Base-by-base conservation (phyloP, 257 asterid species). In the Buddleja alternifolia region DNA sequence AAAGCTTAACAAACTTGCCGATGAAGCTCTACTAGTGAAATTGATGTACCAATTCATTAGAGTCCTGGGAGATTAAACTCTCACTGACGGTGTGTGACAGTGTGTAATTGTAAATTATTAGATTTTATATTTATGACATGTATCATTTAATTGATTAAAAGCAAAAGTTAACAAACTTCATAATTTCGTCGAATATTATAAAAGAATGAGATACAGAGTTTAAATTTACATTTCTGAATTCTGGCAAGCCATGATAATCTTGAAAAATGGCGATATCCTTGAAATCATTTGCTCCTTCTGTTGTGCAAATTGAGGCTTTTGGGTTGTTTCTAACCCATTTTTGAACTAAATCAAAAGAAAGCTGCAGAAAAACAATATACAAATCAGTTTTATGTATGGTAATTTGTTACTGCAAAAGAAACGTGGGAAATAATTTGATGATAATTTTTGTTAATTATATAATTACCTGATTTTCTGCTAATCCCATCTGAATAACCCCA, bases 181-280 rank as follows among this genome's bases (percentile, higher is more conserved):
- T 29, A 29, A 29, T 29, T 29, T 29, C 34, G 5, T 29, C 34
- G 5, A 29, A 29, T n/a, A 29, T 29, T 1, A 29, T 29, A 1
- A 29, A 29, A 1, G 5, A 29, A 5, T 1, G 2, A 29, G 2
- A 29, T 29, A 29, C 5, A 29, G 34, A 29, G 34, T 29, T 29
- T 29, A 29, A 29, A 5, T 29, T 29, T 84, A 91, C 97, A 60
- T 78, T 72, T 89, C 95, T 82, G 78, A 92, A 92, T 67, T 83
- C 82, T 4, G 89, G 89, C 76, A 90, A 71, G 76, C 97, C 97
- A 73, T 84, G 90, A 68, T 87, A 87, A 19, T 88, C 95, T 63
- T 88, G 95, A 76, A 39, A 88, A 64, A 81, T 74, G 16, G 92
- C 95, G 57, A 80, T 76, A n/a, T 85, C 90, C 60, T 76, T 82